These are phyloP conservation scores for Gracilaria gracilis DNA, from an alignment of 23 red algal genomes.

Conservation along the genomic window DNA sequence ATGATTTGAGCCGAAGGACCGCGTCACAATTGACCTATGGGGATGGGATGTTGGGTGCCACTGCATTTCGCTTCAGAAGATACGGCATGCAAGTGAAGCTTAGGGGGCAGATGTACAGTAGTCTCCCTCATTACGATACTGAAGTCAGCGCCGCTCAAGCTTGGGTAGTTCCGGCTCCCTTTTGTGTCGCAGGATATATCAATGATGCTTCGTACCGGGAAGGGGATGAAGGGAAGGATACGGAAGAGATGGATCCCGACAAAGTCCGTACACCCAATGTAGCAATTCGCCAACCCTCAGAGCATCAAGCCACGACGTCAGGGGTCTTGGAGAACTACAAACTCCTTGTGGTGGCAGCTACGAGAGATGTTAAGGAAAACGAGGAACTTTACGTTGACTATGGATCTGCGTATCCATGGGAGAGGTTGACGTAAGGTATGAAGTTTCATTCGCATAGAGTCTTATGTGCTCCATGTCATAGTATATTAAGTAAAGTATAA, in stretches of 20 bases:
- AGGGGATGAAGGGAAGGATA: background rate
- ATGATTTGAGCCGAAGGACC: background rate
- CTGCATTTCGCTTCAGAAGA: background rate
- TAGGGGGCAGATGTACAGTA: background rate
- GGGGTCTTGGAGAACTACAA: too few relatives aligned
- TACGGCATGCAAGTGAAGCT: background rate
- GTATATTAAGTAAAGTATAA: too few relatives aligned
- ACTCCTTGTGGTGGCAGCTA: too few relatives aligned
- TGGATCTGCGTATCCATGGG: too few relatives aligned
- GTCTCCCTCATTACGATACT: background rate
- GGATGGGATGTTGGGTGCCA: background rate
- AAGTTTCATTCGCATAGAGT: too few relatives aligned
- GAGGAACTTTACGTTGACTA: too few relatives aligned
- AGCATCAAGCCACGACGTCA: too few relatives aligned
- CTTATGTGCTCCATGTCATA: too few relatives aligned
- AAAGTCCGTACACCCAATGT: too few relatives aligned
- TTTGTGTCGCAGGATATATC: slow-evolving; percentile 14
- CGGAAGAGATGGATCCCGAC: background rate
- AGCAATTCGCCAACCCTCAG: too few relatives aligned
- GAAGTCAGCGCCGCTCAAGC: background rate
- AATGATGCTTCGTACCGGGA: background rate
- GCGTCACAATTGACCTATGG: background rate
- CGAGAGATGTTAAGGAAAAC: too few relatives aligned
- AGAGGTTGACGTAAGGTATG: too few relatives aligned
- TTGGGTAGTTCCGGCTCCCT: background rate